A percentile compares a stretch with the other conserved stretches of the same genome.
phyloP scores from a whole-genome alignment of 148 eudicot genomes.

The Amaranthus cruentus region DNA sequence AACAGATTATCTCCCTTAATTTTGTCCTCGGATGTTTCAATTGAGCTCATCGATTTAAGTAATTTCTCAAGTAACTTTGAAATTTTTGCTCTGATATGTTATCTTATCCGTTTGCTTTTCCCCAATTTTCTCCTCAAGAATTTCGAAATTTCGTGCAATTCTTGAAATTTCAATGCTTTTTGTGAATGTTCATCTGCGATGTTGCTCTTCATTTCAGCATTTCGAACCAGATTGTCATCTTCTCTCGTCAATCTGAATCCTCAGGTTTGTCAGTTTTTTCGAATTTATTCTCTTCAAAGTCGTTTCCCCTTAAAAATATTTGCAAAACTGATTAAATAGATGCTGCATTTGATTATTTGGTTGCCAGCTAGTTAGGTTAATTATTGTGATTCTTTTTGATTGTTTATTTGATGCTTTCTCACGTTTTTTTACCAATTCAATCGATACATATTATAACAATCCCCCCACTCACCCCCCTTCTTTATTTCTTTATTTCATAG shows the following conservation, averaged over 20 bases:
- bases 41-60: no score
- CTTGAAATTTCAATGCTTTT: constrained; percentile 27
- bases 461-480: background rate
- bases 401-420: background rate
- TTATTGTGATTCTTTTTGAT: background rate
- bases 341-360: background rate
- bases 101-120: constrained; percentile 1
- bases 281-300: background rate
- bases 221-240: constrained; percentile 25
- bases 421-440: background rate
- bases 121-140: constrained; percentile 7
- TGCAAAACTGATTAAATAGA: background rate
- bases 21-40: no score
- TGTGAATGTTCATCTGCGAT: constrained; percentile 30
- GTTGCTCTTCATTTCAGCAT: constrained; percentile 29
- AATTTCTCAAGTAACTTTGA: no score
- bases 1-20: no score
- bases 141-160: constrained; percentile 1
- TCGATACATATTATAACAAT: background rate
- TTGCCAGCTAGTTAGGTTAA: background rate
- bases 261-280: constrained; percentile 16
- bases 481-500: background rate
- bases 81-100: constrained; percentile 1
- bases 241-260: constrained; percentile 23
- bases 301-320: background rate